Evolutionary conservation across 2,329 filamentous ascomycete genomes (phyloP).

Genomic region (Colletotrichum limetticola): DNA sequence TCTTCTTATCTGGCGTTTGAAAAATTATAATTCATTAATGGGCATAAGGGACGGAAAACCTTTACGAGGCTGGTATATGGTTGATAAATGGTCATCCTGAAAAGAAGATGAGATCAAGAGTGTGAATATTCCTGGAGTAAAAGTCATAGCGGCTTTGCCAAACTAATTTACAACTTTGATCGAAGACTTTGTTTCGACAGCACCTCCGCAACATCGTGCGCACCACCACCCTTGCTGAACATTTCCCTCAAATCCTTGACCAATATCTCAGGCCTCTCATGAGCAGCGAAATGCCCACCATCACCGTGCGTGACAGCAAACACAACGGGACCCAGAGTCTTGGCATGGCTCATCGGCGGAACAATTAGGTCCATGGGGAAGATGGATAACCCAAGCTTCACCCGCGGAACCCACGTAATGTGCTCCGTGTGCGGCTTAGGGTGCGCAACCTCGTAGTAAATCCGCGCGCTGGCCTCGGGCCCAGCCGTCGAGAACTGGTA

Average conservation of each 20-base stretch:
- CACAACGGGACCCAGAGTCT: slow-evolving; percentile 70
- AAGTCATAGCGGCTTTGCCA: no score
- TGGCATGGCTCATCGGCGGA: slow-evolving; percentile 64
- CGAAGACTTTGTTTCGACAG: background rate
- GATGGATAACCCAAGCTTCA: slow-evolving; percentile 59
- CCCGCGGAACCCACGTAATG: slow-evolving; percentile 44
- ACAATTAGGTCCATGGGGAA: slow-evolving; percentile 69
- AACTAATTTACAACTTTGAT: background rate
- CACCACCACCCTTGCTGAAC: slow-evolving; percentile 64
- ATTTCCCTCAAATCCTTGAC: slow-evolving; percentile 65
- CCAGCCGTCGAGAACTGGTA: slow-evolving; percentile 79
- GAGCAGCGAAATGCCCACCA: slow-evolving; percentile 72
- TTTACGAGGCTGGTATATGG: background rate
- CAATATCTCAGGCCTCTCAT: slow-evolving; percentile 65
- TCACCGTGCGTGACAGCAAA: slow-evolving; percentile 61
- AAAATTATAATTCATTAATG: no score
- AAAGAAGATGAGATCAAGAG: background rate
- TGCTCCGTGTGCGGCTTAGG: slow-evolving; percentile 37
- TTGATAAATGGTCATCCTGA: background rate
- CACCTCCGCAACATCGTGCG: slow-evolving; percentile 47
- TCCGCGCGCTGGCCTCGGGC: slow-evolving; percentile 72
- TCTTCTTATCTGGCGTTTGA: background rate
- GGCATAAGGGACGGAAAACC: background rate
- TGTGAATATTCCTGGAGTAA: no score
- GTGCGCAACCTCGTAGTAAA: slow-evolving; percentile 77